Conservation (phyloP, 2,329 filamentous ascomycete species). For the Helminthosporium solani region DNA sequence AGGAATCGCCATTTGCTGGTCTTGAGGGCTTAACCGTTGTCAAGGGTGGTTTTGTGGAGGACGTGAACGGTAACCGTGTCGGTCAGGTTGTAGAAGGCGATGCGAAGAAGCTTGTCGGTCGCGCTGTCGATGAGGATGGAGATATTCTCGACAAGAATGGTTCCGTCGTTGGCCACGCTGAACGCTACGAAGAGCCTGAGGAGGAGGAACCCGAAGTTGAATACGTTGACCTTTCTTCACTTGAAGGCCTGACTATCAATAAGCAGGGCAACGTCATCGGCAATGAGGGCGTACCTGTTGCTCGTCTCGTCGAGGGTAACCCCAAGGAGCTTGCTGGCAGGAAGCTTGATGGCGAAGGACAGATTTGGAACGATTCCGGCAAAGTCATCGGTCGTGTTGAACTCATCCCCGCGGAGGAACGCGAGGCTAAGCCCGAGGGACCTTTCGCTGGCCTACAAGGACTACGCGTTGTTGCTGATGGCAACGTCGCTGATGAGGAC, state of each 20-base stretch:
- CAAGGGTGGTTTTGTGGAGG: conserved; percentile 52
- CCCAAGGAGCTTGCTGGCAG: conserved; percentile 63
- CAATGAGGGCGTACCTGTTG: conserved; percentile 55
- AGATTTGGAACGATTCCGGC: conserved; percentile 71
- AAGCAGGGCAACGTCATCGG: conserved; percentile 54
- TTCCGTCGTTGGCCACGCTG: conserved; percentile 53
- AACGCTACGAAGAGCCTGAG: conserved; percentile 65
- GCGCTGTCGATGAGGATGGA: conserved; percentile 53
- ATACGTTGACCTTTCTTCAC: conserved; percentile 47
- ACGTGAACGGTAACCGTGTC: conserved; percentile 53
- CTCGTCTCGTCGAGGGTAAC: conserved; percentile 67
- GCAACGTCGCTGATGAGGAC: conserved; percentile 53
- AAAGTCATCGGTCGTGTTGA: conserved; percentile 69
- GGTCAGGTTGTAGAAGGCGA: conserved; percentile 53
- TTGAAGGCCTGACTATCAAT: conserved; percentile 51
- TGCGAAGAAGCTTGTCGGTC: conserved; percentile 53
- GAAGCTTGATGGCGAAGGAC: conserved; percentile 70
- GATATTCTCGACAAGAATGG: conserved; percentile 57
- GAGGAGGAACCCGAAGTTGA: conserved; percentile 47
- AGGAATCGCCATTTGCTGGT: conserved; percentile 53
- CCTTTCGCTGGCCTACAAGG: conserved; percentile 53
- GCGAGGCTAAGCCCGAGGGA: conserved; percentile 52
- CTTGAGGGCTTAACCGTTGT: conserved; percentile 53
- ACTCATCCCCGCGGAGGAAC: conserved; percentile 66
- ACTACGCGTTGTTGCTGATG: conserved; percentile 50